Evolutionary conservation across 2,329 filamentous ascomycete species (phyloP), one percentile per base, ranked within the genome.

Genomic region (Paramyrothecium sp.): DNA sequence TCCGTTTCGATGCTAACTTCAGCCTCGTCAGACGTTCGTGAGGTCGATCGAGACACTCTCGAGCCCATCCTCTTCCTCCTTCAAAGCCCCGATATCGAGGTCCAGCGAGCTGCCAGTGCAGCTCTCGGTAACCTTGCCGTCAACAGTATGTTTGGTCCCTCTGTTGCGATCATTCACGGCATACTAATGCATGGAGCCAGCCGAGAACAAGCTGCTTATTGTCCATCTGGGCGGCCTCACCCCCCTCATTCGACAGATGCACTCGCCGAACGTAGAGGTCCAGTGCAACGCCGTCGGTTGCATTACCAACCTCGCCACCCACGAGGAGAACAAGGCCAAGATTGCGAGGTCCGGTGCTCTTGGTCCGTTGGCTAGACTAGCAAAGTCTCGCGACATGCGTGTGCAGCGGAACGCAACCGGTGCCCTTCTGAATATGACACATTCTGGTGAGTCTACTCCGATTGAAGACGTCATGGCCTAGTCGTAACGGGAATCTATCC

Each of bases 231-330:
- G 93, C 58, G 95, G 95, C 23, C 84, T 99, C 59, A 88, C 88
- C 54, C 94, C 95, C 54, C 83, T 99, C 59, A 99, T 98, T 75
- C 89, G 91, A 63, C 95, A 99, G 77, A 99, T 99, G 95, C 92
- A 96, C 78, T 98, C 94, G 56, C 86, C 89, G 51, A 99, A 99
- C 68, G 95, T 99, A 65, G 95, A 99, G 73, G 95, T 99, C 23
- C 95, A 99, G 76, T 99, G 95, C 81, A 99, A 99, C 74, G 95
- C 95, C 48, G 95, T 99, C 60, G 95, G 95, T 54, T 99, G 95
- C 79, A 99, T 99, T 73, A 99, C 95, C 50, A 99, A 99, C 71
- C 78, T 99, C 56, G 95, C 95, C 55, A 99, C 95, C 3, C 95
- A 99, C 70, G 95, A 99, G 77, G 95, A 98, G 67, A 99, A 99